Conservation (phyloP, 352 stramenopile species). For the Phytophthora ohioensis region DNA sequence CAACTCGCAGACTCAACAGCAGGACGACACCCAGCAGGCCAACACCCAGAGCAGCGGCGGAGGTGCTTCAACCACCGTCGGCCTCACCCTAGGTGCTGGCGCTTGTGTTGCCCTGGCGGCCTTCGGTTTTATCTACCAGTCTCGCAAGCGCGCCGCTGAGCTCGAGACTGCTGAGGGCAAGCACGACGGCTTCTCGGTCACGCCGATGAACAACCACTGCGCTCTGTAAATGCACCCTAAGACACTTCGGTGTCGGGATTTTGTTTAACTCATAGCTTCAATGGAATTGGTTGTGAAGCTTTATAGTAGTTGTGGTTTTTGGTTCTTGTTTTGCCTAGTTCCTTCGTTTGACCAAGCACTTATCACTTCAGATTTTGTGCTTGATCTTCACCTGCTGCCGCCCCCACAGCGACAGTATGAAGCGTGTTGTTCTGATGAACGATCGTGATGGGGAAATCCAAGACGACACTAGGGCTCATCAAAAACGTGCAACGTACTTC, state of each 20-base stretch:
- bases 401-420: neutral
- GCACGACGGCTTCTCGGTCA: slow-evolving; percentile 49
- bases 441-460: slow-evolving; percentile 22
- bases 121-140: slow-evolving; percentile 79
- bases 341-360: neutral
- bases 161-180: slow-evolving; percentile 61
- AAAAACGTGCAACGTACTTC: slow-evolving; percentile 21
- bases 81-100: slow-evolving; percentile 35
- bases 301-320: neutral
- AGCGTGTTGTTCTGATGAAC: slow-evolving; percentile 15
- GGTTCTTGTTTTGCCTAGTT: neutral
- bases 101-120: slow-evolving; percentile 53
- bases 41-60: slow-evolving; percentile 47
- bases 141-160: slow-evolving; percentile 62
- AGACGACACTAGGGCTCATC: slow-evolving; percentile 22
- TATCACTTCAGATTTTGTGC: slow-evolving; percentile 6
- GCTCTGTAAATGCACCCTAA: slow-evolving; percentile 46
- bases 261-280: neutral
- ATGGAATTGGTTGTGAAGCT: slow-evolving; percentile 18
- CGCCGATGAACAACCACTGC: slow-evolving; percentile 51
- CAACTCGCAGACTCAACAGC: slow-evolving; percentile 25
- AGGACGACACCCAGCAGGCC: slow-evolving; percentile 36
- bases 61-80: slow-evolving; percentile 24
- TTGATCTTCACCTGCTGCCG: slow-evolving; percentile 6
- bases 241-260: neutral